Evolutionary conservation across 2,329 filamentous ascomycete species (phyloP).

Genomic region (Aspergillus sp.): DNA sequence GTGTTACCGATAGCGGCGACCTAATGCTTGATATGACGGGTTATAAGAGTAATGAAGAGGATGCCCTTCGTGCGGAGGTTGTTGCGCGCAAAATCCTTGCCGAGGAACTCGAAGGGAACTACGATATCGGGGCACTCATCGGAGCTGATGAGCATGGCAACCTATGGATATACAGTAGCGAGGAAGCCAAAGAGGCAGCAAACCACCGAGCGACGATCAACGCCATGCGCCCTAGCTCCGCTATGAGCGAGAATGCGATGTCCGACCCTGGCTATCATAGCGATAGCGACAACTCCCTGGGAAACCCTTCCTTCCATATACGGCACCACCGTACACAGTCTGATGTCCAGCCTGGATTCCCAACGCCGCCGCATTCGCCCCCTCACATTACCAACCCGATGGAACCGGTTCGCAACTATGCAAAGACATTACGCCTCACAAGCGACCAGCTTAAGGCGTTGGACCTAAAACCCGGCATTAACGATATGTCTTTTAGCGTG

Average conservation of each 20-base stretch:
- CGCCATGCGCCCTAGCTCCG: conserved; percentile 51
- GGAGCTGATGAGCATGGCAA: conserved; percentile 95
- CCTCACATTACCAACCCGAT: conserved; percentile 49
- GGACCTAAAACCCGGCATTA: conserved; percentile 78
- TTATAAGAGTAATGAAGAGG: conserved; percentile 91
- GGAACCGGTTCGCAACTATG: conserved; percentile 82
- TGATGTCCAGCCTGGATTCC: conserved; percentile 66
- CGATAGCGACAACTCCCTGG: conserved; percentile 69
- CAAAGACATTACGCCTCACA: conserved; percentile 91
- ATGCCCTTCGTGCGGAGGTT: conserved; percentile 88
- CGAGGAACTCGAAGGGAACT: conserved; percentile 90
- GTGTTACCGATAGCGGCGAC: conserved; percentile 89
- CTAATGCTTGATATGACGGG: conserved; percentile 98
- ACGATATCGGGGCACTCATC: conserved; percentile 93
- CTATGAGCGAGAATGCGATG: conserved; percentile 70
- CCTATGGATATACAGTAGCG: conserved; percentile 98
- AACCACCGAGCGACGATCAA: conserved; percentile 61
- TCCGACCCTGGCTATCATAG: conserved; percentile 96
- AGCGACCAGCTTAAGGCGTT: conserved; percentile 92
- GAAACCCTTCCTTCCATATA: conserved; percentile 60
- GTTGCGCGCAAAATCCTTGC: conserved; percentile 88
- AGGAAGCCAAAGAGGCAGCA: conserved; percentile 89
- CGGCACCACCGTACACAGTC: conserved; percentile 62
- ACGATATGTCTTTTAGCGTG: conserved; percentile 93
- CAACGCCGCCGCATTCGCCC: conserved; percentile 58